Evolutionary conservation across 2,329 filamentous ascomycete genomes (phyloP).

Genomic region (Fusarium proliferatum): DNA sequence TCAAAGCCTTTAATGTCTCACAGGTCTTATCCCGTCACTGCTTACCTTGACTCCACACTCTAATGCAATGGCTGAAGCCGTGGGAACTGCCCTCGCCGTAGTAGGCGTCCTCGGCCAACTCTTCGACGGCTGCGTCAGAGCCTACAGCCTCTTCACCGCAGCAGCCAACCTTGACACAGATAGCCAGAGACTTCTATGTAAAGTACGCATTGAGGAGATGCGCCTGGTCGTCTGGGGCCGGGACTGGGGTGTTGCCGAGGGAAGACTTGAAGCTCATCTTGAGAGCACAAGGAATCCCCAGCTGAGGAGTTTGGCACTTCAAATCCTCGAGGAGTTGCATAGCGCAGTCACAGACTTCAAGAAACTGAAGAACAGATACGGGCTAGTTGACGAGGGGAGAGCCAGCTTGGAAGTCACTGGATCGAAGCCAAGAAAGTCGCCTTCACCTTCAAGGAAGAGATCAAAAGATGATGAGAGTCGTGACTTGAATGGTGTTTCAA

Average conservation of each 20-base stretch:
- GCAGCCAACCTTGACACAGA: constrained; percentile 57
- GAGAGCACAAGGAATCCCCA: constrained; percentile 51
- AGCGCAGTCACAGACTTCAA: constrained; percentile 58
- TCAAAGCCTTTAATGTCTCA: neutral
- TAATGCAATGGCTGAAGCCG: constrained; percentile 50
- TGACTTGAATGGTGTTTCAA: constrained; percentile 33
- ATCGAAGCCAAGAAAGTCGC: constrained; percentile 25
- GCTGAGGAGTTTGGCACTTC: constrained; percentile 53
- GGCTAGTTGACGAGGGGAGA: constrained; percentile 49
- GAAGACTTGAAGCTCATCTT: constrained; percentile 56
- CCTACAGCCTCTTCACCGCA: constrained; percentile 57
- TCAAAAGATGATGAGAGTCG: constrained; percentile 38
- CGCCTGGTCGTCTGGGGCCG: constrained; percentile 59
- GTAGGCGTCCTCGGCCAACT: constrained; percentile 59
- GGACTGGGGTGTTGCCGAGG: constrained; percentile 61
- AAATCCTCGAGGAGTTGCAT: constrained; percentile 57
- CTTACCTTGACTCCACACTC: neutral
- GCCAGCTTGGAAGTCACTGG: constrained; percentile 22
- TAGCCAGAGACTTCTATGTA: constrained; percentile 57
- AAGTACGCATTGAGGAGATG: constrained; percentile 63
- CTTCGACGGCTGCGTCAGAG: constrained; percentile 59
- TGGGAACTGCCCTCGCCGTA: constrained; percentile 57
- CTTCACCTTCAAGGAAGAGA: constrained; percentile 40
- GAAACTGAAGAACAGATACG: constrained; percentile 56
- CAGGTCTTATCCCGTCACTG: constrained; percentile 2